A percentile compares a stretch with the other conserved stretches of the same genome.
phyloP scores from a whole-genome alignment of 1,284 basidiomycete genomes.

The Agaricales sp. region DNA sequence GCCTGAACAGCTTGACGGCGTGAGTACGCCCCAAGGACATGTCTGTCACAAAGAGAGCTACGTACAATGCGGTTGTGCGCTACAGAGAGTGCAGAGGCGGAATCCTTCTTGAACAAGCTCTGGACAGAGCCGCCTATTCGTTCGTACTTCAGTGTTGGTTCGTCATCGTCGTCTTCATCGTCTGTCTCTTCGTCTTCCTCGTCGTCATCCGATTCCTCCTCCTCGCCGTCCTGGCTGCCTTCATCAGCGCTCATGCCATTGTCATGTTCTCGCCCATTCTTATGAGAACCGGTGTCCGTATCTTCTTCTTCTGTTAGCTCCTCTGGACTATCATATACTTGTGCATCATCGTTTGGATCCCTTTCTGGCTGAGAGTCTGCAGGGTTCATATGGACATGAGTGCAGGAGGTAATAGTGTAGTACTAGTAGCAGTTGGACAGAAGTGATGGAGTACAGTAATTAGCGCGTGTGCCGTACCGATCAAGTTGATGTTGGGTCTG shows the following conservation, averaged over 20 bases:
- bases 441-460: no score
- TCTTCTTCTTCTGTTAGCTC: conserved; percentile 2
- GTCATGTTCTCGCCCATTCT: not conserved
- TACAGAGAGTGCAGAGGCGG: conserved; percentile 75
- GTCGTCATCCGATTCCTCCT: conserved; percentile 25
- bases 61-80: conserved; percentile 30
- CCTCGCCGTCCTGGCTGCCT: conserved; percentile 18
- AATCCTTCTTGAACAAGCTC: conserved; percentile 84
- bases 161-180: conserved; percentile 65
- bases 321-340: not conserved
- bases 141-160: conserved; percentile 86
- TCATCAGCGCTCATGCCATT: conserved; percentile 15
- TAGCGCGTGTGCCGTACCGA: no score
- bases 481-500: no score
- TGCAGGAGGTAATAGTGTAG: no score
- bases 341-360: not conserved
- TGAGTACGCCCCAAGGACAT: no score
- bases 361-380: no score
- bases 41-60: conserved; percentile 4
- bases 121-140: conserved; percentile 66
- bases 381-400: no score
- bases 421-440: no score
- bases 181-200: conserved; percentile 45
- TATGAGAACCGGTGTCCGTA: not conserved
- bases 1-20: conserved; percentile 37